Base-by-base conservation (phyloP, 768 basidiomycete species). In the Pleurotus salmoneostramineus region DNA sequence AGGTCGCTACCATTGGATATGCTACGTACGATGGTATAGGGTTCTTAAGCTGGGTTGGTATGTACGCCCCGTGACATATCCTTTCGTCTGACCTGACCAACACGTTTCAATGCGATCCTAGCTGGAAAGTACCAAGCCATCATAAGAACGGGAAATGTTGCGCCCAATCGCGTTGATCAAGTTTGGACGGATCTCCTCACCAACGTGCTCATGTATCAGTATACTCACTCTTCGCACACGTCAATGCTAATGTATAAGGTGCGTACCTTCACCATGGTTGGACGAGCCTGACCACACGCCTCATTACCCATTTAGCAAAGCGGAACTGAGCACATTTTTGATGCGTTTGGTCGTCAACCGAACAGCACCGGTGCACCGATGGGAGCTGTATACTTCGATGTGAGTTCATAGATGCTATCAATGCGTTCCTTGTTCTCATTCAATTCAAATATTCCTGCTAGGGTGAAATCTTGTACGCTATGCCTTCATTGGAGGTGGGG, bases 201-300 rank as follows among this genome's bases (percentile, higher is more conserved):
- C 36, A 55, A 55, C 31, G 40, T 55, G 6, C 52, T 55, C 40
- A 14, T 55, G 15, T 55, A 55, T 37, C 52, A 55, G 43, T 55
- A 55, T 37, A 55, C 52, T 4, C 35, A 55, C 21, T 55, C 52
- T 10, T 14, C 52, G 2, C 52, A 55, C 34, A 55, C 52, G 2
- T 55, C 52, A 17, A 44, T 55, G 52, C 7, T 55, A 4, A 55
- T 55, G 52, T 55, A 55, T 31, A 55, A 55, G 40, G 52, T 55
- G 27, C 12, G 44, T 10, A 2, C 8, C 37, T 40, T n/a, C n/a
- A 40, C 37, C 37, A 27, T 27, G 21, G 21, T 27, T 3, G 21
- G 21, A 3, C 3, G 21, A 27, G 3, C 21, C 21, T 27, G 3
- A 27, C 21, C 21, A 27, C 21, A 27, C 3, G 21, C 21, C 21